phyloP scores from a whole-genome alignment of 805 yeast genomes.

The Torulaspora gathmanii region DNA sequence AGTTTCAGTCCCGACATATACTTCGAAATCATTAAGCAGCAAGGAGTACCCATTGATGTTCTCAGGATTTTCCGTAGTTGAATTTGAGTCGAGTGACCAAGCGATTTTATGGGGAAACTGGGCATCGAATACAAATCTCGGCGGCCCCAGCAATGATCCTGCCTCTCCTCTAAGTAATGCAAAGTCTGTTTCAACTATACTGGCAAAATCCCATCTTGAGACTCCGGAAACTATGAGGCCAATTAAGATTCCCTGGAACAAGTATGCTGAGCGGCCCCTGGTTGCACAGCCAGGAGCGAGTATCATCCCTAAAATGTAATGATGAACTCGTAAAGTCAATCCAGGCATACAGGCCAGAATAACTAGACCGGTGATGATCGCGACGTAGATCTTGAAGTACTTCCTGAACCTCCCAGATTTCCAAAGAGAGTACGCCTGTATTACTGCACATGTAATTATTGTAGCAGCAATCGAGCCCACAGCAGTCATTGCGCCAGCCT shows the following conservation, averaged over 20 bases:
- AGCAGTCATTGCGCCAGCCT: constrained; percentile 72
- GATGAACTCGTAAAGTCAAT: constrained; percentile 71
- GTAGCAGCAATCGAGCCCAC: constrained; percentile 46
- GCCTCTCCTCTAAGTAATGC: constrained; percentile 73
- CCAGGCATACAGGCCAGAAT: constrained; percentile 54
- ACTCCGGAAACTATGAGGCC: constrained; percentile 83
- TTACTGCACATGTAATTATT: constrained; percentile 51
- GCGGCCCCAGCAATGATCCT: constrained; percentile 47
- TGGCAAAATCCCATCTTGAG: constrained; percentile 89
- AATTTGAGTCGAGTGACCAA: constrained; percentile 27
- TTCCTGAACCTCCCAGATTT: constrained; percentile 60
- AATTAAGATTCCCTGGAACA: constrained; percentile 77
- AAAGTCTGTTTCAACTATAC: constrained; percentile 72
- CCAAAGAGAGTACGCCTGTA: constrained; percentile 82
- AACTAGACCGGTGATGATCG: constrained; percentile 42
- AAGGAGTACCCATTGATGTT: constrained; percentile 53
- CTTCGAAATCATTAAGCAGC: constrained; percentile 73
- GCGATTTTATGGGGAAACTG: constrained; percentile 23
- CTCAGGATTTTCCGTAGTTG: constrained; percentile 21
- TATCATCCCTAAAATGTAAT: constrained; percentile 71
- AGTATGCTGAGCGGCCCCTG: constrained; percentile 59
- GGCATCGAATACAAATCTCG: constrained; percentile 36
- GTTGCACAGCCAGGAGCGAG: constrained; percentile 83
- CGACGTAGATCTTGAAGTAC: constrained; percentile 52
- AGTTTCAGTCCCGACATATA: constrained; percentile 53